phyloP scores from a whole-genome alignment of 805 yeast species.

The Blastobotrys attinorum region DNA sequence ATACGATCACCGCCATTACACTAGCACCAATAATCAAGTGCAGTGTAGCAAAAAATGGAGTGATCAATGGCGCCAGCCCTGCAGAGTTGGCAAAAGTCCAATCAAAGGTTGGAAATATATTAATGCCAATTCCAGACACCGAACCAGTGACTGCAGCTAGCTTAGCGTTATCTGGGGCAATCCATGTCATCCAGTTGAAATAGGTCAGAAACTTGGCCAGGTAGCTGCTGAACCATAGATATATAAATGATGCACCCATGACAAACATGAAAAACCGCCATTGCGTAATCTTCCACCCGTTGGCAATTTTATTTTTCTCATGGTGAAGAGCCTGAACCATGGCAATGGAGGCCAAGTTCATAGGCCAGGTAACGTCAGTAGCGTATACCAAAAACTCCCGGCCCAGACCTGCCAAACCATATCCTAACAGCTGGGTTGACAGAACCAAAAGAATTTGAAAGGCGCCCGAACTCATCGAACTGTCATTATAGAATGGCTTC shows the following conservation, averaged over 20 bases:
- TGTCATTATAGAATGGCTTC: not conserved
- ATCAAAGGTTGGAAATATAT: conserved; percentile 38
- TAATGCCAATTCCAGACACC: conserved; percentile 30
- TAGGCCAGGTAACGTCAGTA: not conserved
- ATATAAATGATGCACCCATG: conserved; percentile 35
- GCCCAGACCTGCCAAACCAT: conserved; percentile 59
- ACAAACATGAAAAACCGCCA: conserved; percentile 35
- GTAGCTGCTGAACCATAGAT: conserved; percentile 47
- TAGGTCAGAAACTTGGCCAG: conserved; percentile 49
- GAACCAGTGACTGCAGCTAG: conserved; percentile 46
- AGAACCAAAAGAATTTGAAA: conserved; percentile 46
- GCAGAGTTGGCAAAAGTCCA: conserved; percentile 30
- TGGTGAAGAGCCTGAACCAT: not conserved
- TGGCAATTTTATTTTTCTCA: not conserved
- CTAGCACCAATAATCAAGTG: conserved; percentile 31
- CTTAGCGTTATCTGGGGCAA: conserved; percentile 41
- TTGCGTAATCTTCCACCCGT: conserved; percentile 46
- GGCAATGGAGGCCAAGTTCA: not conserved
- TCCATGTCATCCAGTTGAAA: conserved; percentile 59
- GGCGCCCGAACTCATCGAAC: conserved; percentile 20
- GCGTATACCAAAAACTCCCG: conserved; percentile 9
- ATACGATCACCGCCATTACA: conserved; percentile 38
- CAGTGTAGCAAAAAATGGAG: conserved; percentile 37
- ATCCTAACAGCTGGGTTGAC: conserved; percentile 56
- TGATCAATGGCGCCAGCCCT: conserved; percentile 35